phyloP scores from a whole-genome alignment of 2,329 filamentous ascomycete genomes.

The Pleurostoma richardsiae region DNA sequence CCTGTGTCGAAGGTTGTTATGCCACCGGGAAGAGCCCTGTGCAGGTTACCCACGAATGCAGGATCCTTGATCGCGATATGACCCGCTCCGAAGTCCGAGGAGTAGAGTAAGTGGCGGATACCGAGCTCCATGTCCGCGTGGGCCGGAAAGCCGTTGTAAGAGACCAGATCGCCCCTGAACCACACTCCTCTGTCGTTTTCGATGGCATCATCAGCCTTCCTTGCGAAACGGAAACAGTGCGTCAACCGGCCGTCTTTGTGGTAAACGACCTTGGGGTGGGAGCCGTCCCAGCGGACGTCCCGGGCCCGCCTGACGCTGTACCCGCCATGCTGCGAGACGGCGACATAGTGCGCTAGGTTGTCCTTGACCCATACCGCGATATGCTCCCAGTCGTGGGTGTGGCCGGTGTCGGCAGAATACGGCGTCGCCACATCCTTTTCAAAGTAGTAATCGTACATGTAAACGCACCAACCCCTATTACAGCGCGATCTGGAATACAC shows the following conservation, averaged over 20 bases:
- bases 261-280: slow-evolving; percentile 30
- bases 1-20: background rate
- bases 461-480: slow-evolving; percentile 37
- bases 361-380: slow-evolving; percentile 23
- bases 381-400: slow-evolving; percentile 35
- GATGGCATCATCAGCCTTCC: slow-evolving; percentile 13
- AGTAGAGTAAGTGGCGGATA: background rate
- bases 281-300: slow-evolving; percentile 20
- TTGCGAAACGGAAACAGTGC: slow-evolving; percentile 28
- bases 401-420: slow-evolving; percentile 22
- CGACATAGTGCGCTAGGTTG: slow-evolving; percentile 19
- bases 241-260: slow-evolving; percentile 28
- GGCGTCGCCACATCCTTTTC: slow-evolving; percentile 33
- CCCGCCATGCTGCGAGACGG: slow-evolving; percentile 23
- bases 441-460: slow-evolving; percentile 41
- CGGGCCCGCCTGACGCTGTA: slow-evolving; percentile 16
- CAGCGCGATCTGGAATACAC: slow-evolving; percentile 36
- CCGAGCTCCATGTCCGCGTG: background rate
- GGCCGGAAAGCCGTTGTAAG: slow-evolving; percentile 24
- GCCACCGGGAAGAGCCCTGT: background rate
- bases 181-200: slow-evolving; percentile 28
- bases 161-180: slow-evolving; percentile 23
- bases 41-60: background rate
- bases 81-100: background rate
- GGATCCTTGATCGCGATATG: background rate